Evolutionary conservation across 1,139 yeast genomes (phyloP).

Genomic region (Lodderomyces pseudojiufengensis): DNA sequence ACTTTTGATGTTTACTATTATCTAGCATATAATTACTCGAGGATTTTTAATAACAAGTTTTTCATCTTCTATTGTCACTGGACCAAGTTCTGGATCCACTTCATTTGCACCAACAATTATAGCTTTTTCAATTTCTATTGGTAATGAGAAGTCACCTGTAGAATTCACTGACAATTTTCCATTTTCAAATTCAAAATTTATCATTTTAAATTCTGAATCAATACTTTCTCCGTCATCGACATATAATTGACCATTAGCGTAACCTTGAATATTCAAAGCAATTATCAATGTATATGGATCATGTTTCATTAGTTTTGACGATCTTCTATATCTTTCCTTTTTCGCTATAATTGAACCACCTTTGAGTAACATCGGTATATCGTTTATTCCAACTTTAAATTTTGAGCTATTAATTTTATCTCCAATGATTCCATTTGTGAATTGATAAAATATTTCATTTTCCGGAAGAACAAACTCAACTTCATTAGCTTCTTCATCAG

Average conservation of each 20-base stretch:
- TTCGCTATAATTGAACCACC: constrained; percentile 75
- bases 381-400: constrained; percentile 39
- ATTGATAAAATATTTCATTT: constrained; percentile 60
- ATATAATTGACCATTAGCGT: constrained; percentile 57
- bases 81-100: constrained; percentile 13
- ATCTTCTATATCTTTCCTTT: constrained; percentile 75
- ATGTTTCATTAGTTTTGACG: constrained; percentile 65
- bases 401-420: constrained; percentile 8
- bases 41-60: background rate
- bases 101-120: constrained; percentile 24
- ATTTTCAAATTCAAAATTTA: constrained; percentile 28
- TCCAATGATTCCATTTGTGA: constrained; percentile 31
- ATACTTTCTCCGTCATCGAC: constrained; percentile 83
- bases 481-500: constrained; percentile 46
- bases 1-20: no score
- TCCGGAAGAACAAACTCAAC: constrained; percentile 64
- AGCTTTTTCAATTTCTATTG: constrained; percentile 54
- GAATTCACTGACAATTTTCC: background rate
- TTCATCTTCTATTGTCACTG: background rate
- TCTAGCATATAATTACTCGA: background rate
- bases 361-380: constrained; percentile 68
- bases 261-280: constrained; percentile 49
- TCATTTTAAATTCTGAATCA: constrained; percentile 13
- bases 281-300: constrained; percentile 84
- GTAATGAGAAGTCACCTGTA: constrained; percentile 1